Evolutionary conservation across 2,329 filamentous ascomycete genomes (phyloP).

Genomic region (Aureobasidium sp.): DNA sequence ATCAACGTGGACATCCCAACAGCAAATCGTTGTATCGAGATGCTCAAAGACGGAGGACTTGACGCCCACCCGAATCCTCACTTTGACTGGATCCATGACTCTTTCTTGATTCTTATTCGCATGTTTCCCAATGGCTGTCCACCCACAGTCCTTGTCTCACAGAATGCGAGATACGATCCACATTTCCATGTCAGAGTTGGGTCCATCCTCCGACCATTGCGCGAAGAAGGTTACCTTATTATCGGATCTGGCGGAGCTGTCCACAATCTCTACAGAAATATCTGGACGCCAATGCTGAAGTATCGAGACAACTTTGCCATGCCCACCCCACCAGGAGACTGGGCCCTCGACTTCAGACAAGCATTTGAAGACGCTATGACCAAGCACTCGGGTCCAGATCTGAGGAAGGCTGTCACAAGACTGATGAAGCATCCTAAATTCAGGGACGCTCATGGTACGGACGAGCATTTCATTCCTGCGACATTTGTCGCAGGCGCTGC

Average conservation of each 20-base stretch:
- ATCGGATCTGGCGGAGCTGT: constrained; percentile 57
- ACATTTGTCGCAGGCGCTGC: constrained; percentile 56
- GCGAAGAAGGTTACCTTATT: constrained; percentile 50
- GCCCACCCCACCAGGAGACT: constrained; percentile 50
- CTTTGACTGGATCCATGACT: constrained; percentile 69
- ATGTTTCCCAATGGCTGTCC: constrained; percentile 63
- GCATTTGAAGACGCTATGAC: constrained; percentile 54
- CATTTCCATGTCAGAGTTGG: constrained; percentile 54
- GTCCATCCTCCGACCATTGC: constrained; percentile 48
- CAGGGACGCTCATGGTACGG: constrained; percentile 60
- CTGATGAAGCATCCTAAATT: constrained; percentile 63
- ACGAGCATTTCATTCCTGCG: constrained; percentile 63
- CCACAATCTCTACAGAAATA: constrained; percentile 65
- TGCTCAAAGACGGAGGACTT: constrained; percentile 49
- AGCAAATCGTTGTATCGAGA: constrained; percentile 42
- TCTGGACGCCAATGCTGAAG: constrained; percentile 58
- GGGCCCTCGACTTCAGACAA: constrained; percentile 60
- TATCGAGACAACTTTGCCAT: constrained; percentile 58
- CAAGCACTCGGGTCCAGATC: constrained; percentile 46
- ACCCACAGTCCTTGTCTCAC: constrained; percentile 54
- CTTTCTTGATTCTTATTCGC: constrained; percentile 59
- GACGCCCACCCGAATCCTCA: constrained; percentile 44
- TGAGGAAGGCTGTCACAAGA: constrained; percentile 51
- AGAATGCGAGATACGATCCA: constrained; percentile 51
- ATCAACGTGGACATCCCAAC: constrained; percentile 54